Base-by-base conservation (phyloP, 352 stramenopile genomes). In the Vaucheria bursata region DNA sequence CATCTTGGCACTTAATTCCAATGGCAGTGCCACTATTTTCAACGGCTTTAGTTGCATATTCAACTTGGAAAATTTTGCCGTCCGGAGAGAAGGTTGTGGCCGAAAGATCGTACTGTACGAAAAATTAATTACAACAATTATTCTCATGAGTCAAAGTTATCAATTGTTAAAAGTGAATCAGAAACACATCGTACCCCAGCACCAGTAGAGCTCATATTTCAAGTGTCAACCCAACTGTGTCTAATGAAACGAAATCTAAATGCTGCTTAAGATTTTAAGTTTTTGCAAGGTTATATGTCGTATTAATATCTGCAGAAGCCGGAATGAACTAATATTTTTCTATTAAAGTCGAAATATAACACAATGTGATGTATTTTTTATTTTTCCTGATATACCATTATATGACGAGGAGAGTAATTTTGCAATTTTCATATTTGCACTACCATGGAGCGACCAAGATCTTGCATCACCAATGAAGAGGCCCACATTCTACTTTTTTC, bases 21-120 rank as follows among this genome's bases (percentile, higher is more conserved):
- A 99, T 93, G 5, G 92, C 93, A 1, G 95, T 98, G 53, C 74
- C 74, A 25, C 91, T 95, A 89, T 97, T 97, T 83, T 98, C 95
- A 65, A 98, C 94, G 25, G 95, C 95, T 83, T 98, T 98, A 82
- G 91, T 93, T 68, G 95, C 95, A 79, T 99, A 99, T 83, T 99
- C 95, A 64, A 82, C 77, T 88, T 99, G 95, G 85, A 99, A 99
- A 81, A 99, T 97, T 65, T 95, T 93, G 40, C 95, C 95, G 84
- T 99, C 95, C 31, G 95, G 94, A 72, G 91, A 97, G 87, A 98
- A 99, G 70, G 94, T 98, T 32, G 93, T 97, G 32, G 93, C 90
- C 70, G 88, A 93, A 64, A 94, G 85, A 84, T 94, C 89, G 84
- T 94, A 94, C 78, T 84, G 78, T 36, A 50, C 5, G 5, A 50